A percentile compares a stretch with the other conserved stretches of the same genome.
phyloP scores from a whole-genome alignment of 106 monocot species.

The Platanthera zijinensis region DNA sequence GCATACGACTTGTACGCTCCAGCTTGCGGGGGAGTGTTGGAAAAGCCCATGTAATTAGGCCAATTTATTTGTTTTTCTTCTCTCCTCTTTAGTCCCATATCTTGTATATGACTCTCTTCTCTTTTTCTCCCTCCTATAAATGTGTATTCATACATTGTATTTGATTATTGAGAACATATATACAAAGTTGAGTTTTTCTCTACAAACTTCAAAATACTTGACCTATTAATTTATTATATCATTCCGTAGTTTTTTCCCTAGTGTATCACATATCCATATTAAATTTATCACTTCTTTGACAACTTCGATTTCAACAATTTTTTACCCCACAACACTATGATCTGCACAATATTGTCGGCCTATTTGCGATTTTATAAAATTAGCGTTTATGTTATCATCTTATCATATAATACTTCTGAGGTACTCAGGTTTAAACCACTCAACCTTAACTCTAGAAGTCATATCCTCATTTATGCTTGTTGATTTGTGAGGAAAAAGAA shows the following conservation, averaged over 20 bases:
- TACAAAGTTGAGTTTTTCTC: no score
- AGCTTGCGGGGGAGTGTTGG: no score
- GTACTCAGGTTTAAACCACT: neutral
- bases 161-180: no score
- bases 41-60: no score
- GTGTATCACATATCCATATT: neutral
- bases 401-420: neutral
- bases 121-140: no score
- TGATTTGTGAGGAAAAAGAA: no score
- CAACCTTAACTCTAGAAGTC: neutral
- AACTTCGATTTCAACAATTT: neutral
- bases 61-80: no score
- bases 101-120: no score
- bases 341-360: neutral
- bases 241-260: neutral
- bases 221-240: neutral
- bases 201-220: neutral
- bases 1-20: no score
- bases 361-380: neutral
- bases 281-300: neutral
- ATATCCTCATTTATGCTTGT: neutral
- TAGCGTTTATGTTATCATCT: neutral
- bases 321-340: neutral
- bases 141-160: no score
- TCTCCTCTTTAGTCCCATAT: no score